phyloP scores from a whole-genome alignment of 2,329 filamentous ascomycete genomes.

The Thelonectria olida region DNA sequence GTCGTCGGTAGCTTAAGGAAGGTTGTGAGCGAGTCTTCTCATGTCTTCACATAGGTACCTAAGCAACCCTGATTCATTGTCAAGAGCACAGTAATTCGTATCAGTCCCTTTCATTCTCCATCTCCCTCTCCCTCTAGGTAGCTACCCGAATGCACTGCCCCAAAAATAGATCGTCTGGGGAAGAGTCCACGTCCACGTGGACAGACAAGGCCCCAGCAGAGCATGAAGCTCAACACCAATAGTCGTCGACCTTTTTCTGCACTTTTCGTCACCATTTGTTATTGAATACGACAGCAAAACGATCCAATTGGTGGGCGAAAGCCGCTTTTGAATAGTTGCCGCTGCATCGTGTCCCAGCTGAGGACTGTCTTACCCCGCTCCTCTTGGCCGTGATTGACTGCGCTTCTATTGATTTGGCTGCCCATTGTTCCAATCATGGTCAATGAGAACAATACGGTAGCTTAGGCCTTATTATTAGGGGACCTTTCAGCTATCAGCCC shows the following conservation, averaged over 20 bases:
- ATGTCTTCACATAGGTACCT: neutral
- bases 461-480: neutral
- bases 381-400: slow-evolving; percentile 2
- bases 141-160: neutral
- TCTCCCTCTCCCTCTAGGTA: too few species aligned
- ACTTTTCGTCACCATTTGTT: slow-evolving; percentile 24
- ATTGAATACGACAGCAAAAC: neutral
- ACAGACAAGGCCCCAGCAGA: slow-evolving; percentile 22
- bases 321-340: neutral
- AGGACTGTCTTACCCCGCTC: slow-evolving; percentile 5
- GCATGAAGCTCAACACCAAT: neutral
- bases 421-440: neutral
- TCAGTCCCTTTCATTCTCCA: too few species aligned
- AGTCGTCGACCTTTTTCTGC: neutral
- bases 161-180: neutral
- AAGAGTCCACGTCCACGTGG: slow-evolving; percentile 14
- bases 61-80: neutral
- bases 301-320: slow-evolving; percentile 27
- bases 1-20: neutral
- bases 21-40: too few species aligned
- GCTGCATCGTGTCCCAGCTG: neutral
- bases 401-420: neutral
- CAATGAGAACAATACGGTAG: neutral
- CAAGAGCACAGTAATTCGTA: neutral
- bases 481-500: too few species aligned